A percentile compares a stretch with the other conserved stretches of the same genome.
phyloP scores from a whole-genome alignment of 2,329 filamentous ascomycete genomes.

The Bimuria novae-zelandiae region DNA sequence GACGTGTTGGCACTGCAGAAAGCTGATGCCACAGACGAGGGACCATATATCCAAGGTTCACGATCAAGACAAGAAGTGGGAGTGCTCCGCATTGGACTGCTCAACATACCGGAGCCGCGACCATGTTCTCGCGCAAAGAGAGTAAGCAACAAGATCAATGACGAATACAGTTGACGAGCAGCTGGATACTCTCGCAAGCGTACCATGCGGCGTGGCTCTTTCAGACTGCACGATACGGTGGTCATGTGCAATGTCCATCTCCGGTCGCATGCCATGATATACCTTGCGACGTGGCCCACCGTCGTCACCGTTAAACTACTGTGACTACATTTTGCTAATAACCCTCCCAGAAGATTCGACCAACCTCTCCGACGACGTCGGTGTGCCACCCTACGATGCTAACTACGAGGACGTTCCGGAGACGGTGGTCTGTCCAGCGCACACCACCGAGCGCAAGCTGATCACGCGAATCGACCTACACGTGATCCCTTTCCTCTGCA shows the following conservation, averaged over 20 bases:
- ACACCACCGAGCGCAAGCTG: conserved; percentile 55
- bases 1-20: not conserved
- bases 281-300: no score
- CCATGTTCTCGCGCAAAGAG: conserved; percentile 40
- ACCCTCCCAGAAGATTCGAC: not conserved
- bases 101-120: conserved; percentile 12
- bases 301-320: no score
- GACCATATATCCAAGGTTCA: not conserved
- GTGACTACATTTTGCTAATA: no score
- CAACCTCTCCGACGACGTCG: conserved; percentile 21
- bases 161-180: not conserved
- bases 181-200: no score
- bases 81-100: conserved; percentile 8
- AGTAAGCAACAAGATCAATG: conserved; percentile 27
- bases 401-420: conserved; percentile 48
- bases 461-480: conserved; percentile 53
- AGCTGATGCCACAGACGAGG: not conserved
- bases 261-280: no score
- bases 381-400: conserved; percentile 26
- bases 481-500: conserved; percentile 56
- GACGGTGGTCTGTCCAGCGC: conserved; percentile 50
- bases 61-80: not conserved
- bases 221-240: no score
- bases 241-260: no score
- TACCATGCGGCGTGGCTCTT: no score